Evolutionary conservation across 495 filamentous ascomycete species (phyloP).

Genomic region (Letharia lupina): DNA sequence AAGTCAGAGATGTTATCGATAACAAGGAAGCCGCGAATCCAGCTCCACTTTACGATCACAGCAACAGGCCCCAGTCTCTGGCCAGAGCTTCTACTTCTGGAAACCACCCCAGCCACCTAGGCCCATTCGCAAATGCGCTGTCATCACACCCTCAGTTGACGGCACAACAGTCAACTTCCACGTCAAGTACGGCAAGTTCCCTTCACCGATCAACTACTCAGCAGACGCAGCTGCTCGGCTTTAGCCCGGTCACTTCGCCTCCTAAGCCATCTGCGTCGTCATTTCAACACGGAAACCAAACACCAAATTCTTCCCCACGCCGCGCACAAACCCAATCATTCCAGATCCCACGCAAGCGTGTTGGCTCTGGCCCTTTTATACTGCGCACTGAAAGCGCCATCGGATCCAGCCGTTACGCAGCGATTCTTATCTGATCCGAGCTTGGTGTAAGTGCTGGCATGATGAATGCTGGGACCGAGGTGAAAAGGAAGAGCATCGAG

Average conservation of each 20-base stretch:
- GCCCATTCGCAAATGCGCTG: constrained; percentile 3
- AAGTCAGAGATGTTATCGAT: background rate
- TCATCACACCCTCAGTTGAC: constrained; percentile 2
- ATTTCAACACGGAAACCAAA: background rate
- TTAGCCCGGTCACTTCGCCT: background rate
- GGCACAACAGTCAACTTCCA: constrained; percentile 3
- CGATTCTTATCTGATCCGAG: constrained; percentile 10
- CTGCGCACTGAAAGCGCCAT: constrained; percentile 20
- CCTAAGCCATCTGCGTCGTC: background rate
- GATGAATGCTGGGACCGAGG: constrained; percentile 26
- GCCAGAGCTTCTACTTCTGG: background rate
- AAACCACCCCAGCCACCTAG: constrained; percentile 3
- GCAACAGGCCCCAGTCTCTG: background rate
- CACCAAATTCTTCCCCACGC: background rate
- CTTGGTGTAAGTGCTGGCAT: constrained; percentile 38
- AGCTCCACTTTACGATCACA: background rate
- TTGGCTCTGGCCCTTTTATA: constrained; percentile 9
- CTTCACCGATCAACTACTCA: background rate
- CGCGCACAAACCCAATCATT: constrained; percentile 2
- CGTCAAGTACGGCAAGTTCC: background rate
- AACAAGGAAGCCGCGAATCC: background rate
- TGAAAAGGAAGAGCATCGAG: constrained; percentile 32
- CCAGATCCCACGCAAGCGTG: constrained; percentile 7
- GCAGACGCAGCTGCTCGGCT: background rate
- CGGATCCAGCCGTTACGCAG: background rate